These are phyloP conservation scores for Ambrosia trifida DNA, from an alignment of 129 eudicot genomes.

Conservation along the genomic window DNA sequence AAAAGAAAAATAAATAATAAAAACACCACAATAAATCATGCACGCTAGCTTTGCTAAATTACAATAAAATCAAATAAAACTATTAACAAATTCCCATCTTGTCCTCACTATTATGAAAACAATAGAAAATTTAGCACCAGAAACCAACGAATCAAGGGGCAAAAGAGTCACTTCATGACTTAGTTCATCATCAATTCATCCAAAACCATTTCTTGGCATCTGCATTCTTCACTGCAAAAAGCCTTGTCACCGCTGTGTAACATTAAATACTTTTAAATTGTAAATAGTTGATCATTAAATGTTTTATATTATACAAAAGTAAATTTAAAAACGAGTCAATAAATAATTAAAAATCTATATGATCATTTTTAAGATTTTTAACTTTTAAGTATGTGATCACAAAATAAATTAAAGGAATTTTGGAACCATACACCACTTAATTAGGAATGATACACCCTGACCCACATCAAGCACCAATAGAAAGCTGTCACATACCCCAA, in stretches of 20 bases:
- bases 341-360: background rate
- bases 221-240: slow-evolving; percentile 78
- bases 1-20: background rate
- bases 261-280: slow-evolving; percentile 6
- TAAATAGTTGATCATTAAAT: background rate
- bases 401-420: no score
- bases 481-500: no score
- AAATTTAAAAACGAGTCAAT: no score
- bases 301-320: background rate
- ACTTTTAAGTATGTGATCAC: background rate
- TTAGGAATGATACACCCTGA: no score
- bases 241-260: slow-evolving; percentile 82
- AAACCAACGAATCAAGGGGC: slow-evolving; percentile 9
- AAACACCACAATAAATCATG: slow-evolving; percentile 1
- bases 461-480: no score
- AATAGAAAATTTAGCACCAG: background rate
- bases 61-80: slow-evolving; percentile 26
- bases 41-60: slow-evolving; percentile 18
- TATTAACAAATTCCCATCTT: slow-evolving; percentile 28
- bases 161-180: slow-evolving; percentile 23
- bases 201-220: slow-evolving; percentile 60
- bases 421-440: no score
- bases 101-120: slow-evolving; percentile 16
- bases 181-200: slow-evolving; percentile 46
- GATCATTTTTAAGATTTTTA: background rate